A percentile compares a stretch with the other conserved stretches of the same genome.
Evolutionary conservation across 1,139 yeast genomes (phyloP).

Genomic region (Taiozyma sp.): DNA sequence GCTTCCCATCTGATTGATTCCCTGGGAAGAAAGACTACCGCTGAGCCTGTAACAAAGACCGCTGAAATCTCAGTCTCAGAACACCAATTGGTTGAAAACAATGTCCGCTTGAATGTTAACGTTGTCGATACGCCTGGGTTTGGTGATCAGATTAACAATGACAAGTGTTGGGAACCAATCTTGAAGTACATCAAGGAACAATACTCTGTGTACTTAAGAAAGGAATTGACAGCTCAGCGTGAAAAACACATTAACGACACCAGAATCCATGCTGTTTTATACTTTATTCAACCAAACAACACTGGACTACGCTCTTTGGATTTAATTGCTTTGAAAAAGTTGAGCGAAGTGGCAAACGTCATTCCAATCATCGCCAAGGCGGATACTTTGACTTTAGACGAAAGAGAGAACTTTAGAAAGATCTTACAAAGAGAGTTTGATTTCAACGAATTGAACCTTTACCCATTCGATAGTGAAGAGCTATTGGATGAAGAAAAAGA

Average conservation of each 20-base stretch:
- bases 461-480: conserved; percentile 81
- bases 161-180: conserved; percentile 96
- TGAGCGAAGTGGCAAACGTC: conserved; percentile 88
- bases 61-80: conserved; percentile 78
- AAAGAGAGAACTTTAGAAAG: conserved; percentile 74
- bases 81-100: conserved; percentile 75
- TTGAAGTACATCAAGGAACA: conserved; percentile 95
- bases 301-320: conserved; percentile 79
- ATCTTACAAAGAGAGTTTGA: conserved; percentile 73
- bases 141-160: conserved; percentile 95
- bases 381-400: conserved; percentile 83
- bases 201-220: conserved; percentile 87
- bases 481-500: conserved; percentile 77
- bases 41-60: conserved; percentile 81
- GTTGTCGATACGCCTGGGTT: conserved; percentile 97
- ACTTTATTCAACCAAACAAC: conserved; percentile 87
- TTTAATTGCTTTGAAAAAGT: conserved; percentile 74
- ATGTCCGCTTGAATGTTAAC: conserved; percentile 79
- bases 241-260: conserved; percentile 81
- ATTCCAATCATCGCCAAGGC: conserved; percentile 94
- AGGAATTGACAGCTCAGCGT: conserved; percentile 94
- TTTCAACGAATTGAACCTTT: conserved; percentile 70
- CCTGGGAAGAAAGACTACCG: conserved; percentile 53
- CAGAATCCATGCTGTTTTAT: conserved; percentile 92
- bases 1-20: conserved; percentile 75